Evolutionary conservation across 176 grass and related monocot species (phyloP).

Genomic region (Phoenix roebelenii): DNA sequence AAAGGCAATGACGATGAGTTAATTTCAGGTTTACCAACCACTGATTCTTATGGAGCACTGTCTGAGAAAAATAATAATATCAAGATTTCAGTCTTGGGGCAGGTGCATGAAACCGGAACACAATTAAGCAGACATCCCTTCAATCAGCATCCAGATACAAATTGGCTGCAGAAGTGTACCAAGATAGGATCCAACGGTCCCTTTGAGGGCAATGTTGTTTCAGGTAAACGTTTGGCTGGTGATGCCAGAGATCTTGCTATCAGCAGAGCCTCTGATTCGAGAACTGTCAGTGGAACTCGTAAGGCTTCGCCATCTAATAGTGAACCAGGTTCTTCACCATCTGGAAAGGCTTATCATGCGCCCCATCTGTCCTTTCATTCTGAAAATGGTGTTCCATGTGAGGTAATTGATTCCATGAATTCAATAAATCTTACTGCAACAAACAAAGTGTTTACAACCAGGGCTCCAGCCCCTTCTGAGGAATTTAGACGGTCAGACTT

Average conservation of each 20-base stretch:
- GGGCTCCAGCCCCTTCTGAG: conserved; percentile 6
- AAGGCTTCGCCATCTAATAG: conserved; percentile 21
- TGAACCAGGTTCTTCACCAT: conserved; percentile 22
- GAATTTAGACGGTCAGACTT: background rate
- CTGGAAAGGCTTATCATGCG: conserved; percentile 17
- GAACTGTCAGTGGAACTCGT: conserved; percentile 18
- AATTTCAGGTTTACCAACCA: conserved; percentile 6
- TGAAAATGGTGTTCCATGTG: conserved; percentile 20
- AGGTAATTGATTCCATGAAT: conserved; percentile 10
- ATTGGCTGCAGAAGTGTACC: background rate
- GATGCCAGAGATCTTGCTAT: conserved; percentile 23
- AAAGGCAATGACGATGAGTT: conserved; percentile 4
- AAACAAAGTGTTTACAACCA: conserved; percentile 6
- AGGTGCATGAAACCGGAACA: conserved; percentile 21
- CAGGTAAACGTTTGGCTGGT: conserved; percentile 10
- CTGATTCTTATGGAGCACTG: conserved; percentile 23
- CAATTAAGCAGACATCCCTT: conserved; percentile 22
- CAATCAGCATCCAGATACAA: conserved; percentile 4
- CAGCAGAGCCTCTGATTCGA: conserved; percentile 19
- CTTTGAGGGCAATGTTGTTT: conserved; percentile 19
- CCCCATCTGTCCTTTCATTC: conserved; percentile 24
- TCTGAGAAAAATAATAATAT: conserved; percentile 41
- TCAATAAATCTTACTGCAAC: background rate
- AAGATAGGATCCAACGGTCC: background rate
- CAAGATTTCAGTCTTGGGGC: conserved; percentile 31